Conservation (phyloP, 108 stramenopile species). For the Nitzschia sp. region DNA sequence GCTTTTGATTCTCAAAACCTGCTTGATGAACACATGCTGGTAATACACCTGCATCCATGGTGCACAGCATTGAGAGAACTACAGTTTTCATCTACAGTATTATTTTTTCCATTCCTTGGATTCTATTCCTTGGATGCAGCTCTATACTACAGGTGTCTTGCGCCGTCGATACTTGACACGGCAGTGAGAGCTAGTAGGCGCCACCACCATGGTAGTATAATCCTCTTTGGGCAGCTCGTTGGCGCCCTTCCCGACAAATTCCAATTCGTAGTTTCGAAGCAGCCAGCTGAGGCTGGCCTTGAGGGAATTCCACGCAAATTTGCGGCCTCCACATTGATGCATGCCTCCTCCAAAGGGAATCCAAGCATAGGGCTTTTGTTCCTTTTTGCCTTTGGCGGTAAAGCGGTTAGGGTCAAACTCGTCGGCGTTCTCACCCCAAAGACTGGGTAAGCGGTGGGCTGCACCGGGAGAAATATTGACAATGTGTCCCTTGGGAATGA, state of each 20-base stretch:
- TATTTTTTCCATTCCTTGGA: too few species aligned
- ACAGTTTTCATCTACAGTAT: too few species aligned
- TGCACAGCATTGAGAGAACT: too few species aligned
- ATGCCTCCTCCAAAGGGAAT: constrained; percentile 69
- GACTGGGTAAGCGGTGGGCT: constrained; percentile 44
- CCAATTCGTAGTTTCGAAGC: constrained; percentile 60
- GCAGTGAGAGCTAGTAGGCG: constrained; percentile 55
- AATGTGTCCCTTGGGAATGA: constrained; percentile 48
- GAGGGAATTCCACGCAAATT: constrained; percentile 68
- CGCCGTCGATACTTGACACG: constrained; percentile 48
- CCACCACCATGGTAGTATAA: constrained; percentile 75
- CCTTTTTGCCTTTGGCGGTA: constrained; percentile 49
- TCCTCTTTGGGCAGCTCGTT: constrained; percentile 48
- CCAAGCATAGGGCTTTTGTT: constrained; percentile 55
- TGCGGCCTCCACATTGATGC: constrained; percentile 75
- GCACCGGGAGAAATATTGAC: constrained; percentile 62
- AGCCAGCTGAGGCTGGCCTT: constrained; percentile 63
- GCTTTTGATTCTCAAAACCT: too few species aligned
- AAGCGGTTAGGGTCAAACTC: constrained; percentile 69
- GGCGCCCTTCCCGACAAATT: constrained; percentile 36
- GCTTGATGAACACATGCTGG: too few species aligned
- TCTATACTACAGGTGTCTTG: neutral
- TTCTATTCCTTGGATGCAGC: too few species aligned
- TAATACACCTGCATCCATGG: too few species aligned
- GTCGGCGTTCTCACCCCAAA: constrained; percentile 45